Evolutionary conservation across 2,329 filamentous ascomycete species (phyloP), one percentile per base, ranked within the genome.

Genomic region (Colletotrichum sp.): DNA sequence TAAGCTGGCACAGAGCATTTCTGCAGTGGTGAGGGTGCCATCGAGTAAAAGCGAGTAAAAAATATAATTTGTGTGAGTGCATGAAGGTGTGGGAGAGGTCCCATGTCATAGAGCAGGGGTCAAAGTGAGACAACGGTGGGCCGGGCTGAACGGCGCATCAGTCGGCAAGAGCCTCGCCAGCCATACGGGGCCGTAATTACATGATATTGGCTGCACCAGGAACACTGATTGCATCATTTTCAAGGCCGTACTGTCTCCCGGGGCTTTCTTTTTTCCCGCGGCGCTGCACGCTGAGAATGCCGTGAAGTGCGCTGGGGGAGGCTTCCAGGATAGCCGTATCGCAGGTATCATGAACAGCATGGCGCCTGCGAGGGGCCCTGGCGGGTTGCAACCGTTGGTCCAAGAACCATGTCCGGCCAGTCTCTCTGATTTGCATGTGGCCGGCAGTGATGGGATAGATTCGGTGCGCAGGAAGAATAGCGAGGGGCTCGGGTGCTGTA

Each of bases 101-200:
- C 76, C 76, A 68, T 70, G 74, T 74, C 76, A 43, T n/a, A 31
- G 72, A 75, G 76, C 75, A 77, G 76, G 76, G 76, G 68, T 59
- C 1, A 7, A 55, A 69, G 68, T 75, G 69, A 75, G 74, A 76
- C 76, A 76, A 64, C 47, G 66, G 69, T 75, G 72, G 74, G 70
- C 69, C 71, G 74, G 73, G 74, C 61, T 70, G 75, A 70, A 76
- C 70, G 75, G 71, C 71, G 71, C 71, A 70, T 72, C 68, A 66
- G 74, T 76, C 75, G 75, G 75, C 75, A 76, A 74, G 71, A 76
- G 74, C 75, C 75, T 76, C 66, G 75, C 71, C 65, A 69, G 65
- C 36, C 61, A 73, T 59, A 74, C 57, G 47, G 72, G 62, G 54
- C 68, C 68, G 57, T 71, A 74, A 73, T 67, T 74, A 67, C 61